Evolutionary conservation across 331 rosid genomes (phyloP).

Genomic region (Quercus phellos): DNA sequence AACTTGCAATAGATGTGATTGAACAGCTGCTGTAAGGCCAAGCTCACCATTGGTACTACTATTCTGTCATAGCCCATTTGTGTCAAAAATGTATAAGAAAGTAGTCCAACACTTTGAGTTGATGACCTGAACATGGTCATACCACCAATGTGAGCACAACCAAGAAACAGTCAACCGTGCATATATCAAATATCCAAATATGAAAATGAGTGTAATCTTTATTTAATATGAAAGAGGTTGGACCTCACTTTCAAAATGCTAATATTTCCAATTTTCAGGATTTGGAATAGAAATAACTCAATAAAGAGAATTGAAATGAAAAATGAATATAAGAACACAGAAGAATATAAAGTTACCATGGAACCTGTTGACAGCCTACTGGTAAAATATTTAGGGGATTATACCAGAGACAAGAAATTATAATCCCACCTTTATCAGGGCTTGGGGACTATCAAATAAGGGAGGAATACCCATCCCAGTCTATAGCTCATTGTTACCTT

Average conservation of each 20-base stretch:
- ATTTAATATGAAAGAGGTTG: not conserved
- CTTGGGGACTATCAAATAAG: too few relatives aligned
- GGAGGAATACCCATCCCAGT: too few relatives aligned
- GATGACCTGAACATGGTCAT: conserved; percentile 30
- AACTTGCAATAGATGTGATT: too few relatives aligned
- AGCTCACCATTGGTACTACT: conserved; percentile 50
- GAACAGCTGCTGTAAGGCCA: not conserved
- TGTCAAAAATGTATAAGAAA: conserved; percentile 50
- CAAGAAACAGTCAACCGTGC: not conserved
- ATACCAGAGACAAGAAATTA: too few relatives aligned
- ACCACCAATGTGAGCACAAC: not conserved
- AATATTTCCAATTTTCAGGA: not conserved
- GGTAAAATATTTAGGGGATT: not conserved
- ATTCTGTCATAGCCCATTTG: conserved; percentile 42
- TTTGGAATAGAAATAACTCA: not conserved
- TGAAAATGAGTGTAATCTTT: not conserved
- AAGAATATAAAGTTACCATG: too few relatives aligned
- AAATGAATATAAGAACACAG: not conserved
- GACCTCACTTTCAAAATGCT: not conserved
- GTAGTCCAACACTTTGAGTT: conserved; percentile 54
- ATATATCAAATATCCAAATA: not conserved
- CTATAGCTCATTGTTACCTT: too few relatives aligned
- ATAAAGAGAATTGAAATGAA: not conserved
- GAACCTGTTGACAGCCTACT: too few relatives aligned
- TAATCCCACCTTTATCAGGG: too few relatives aligned